phyloP scores from a whole-genome alignment of 768 basidiomycete genomes.

The Daedaleopsis sinensis region DNA sequence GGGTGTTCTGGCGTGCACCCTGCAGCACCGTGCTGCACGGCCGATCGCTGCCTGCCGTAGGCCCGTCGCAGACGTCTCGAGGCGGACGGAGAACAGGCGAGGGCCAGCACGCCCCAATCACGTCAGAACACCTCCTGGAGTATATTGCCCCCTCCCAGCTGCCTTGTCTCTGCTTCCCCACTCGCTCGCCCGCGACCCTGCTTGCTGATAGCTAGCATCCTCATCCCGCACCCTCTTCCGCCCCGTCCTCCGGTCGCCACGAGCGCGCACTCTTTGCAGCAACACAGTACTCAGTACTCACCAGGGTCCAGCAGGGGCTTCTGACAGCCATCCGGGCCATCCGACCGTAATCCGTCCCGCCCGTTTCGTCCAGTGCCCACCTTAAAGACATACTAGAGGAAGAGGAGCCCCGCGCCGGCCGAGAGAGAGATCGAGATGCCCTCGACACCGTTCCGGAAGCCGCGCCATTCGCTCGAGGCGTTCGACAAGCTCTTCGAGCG shows the following conservation, averaged over 20 bases:
- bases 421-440: conserved; percentile 8
- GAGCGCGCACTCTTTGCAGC: neutral
- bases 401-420: too few relatives aligned
- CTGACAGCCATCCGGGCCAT: too few relatives aligned
- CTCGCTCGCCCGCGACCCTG: neutral
- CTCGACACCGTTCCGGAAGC: conserved; percentile 9
- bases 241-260: neutral
- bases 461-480: conserved; percentile 20
- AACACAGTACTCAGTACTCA: neutral
- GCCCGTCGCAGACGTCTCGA: conserved; percentile 4
- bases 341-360: too few relatives aligned
- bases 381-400: too few relatives aligned
- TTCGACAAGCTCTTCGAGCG: conserved; percentile 27
- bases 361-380: too few relatives aligned
- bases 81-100: conserved; percentile 1
- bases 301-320: too few relatives aligned
- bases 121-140: conserved; percentile 10
- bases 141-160: conserved; percentile 3
- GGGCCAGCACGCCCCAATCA: conserved; percentile 11
- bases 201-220: neutral
- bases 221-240: neutral
- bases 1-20: neutral
- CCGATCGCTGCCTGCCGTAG: conserved; percentile 10
- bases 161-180: neutral
- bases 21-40: conserved; percentile 3